A percentile compares a stretch with the other conserved stretches of the same genome.
phyloP scores from a whole-genome alignment of 768 basidiomycete species.

The Lactarius sp. region DNA sequence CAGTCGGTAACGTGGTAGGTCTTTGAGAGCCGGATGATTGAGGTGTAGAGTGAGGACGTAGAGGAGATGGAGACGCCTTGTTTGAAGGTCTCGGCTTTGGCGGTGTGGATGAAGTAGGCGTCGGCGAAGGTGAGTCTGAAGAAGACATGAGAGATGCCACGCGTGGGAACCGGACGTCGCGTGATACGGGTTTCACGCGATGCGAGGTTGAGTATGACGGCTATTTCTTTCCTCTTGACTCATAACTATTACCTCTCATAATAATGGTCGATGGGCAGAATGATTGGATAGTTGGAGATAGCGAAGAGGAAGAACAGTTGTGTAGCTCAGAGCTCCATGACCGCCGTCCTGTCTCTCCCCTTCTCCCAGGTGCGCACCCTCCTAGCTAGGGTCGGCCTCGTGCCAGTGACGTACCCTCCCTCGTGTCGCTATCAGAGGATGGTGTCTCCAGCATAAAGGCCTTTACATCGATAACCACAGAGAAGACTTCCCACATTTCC shows the following conservation, averaged over 20 bases:
- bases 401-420: constrained; percentile 15
- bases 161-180: neutral
- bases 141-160: constrained; percentile 8
- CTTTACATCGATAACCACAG: constrained; percentile 8
- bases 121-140: constrained; percentile 4
- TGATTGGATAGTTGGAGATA: constrained; percentile 24
- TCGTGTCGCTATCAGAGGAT: constrained; percentile 7
- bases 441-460: constrained; percentile 17
- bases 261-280: constrained; percentile 4
- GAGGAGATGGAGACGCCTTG: constrained; percentile 18
- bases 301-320: constrained; percentile 24
- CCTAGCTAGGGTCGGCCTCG: constrained; percentile 6
- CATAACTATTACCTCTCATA: neutral
- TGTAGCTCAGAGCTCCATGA: neutral
- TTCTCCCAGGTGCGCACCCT: constrained; percentile 16
- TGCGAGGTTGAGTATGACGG: neutral
- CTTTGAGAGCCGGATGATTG: constrained; percentile 6
- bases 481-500: constrained; percentile 17
- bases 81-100: constrained; percentile 18
- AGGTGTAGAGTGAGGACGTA: constrained; percentile 18
- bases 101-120: constrained; percentile 13
- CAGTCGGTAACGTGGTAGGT: neutral
- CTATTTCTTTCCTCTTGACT: neutral
- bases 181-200: neutral
- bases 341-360: neutral